Evolutionary conservation across 306 rosid species (phyloP), one percentile per base, ranked within the genome.

Genomic region (Trifolium repens): DNA sequence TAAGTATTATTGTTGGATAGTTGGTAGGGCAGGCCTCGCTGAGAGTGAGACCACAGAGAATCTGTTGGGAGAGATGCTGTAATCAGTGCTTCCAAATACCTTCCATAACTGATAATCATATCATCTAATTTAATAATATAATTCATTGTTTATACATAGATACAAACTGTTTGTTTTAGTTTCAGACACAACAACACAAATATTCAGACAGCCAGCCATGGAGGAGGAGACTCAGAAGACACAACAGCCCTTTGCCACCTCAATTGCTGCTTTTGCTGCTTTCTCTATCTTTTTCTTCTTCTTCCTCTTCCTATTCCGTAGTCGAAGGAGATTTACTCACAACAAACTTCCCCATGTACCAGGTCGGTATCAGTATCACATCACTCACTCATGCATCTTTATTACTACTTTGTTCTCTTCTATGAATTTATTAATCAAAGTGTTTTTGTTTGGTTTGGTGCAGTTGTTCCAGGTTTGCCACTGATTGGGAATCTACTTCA

Each of bases 401-500:
- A 1, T 4, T 11, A 10, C 39, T 35, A 37, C 8, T 37, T 46
- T 46, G 17, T 49, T 13, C 14, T 6, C 30, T 27, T 13, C 35
- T 32, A 49, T 49, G 9, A 8, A 35, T 62, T 16, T 3, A 9
- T 64, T 63, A 32, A n/a, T 15, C 6, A 19, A n/a, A 14, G n/a
- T 52, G 39, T 24, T 60, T 32, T 32, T 32, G 4, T 30, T 30
- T 54, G 74, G 62, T 67, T 67, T 52, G 60, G 60, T 79, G 85
- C 84, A 94, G 99, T 12, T 79, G 91, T 94, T 72, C 93, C 93
- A 3, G 96, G 98, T 68, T 9, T 90, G 6, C 97, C 97, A 5
- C 47, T 94, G 82, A 26, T 94, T 1, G 99, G 99, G 68, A 94
- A 94, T 84, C 68, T 94, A 80, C 84, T 94, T 71, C 99, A 94